Base-by-base conservation (phyloP, 2,329 filamentous ascomycete genomes). In the Torrubiellomyces zombiae region DNA sequence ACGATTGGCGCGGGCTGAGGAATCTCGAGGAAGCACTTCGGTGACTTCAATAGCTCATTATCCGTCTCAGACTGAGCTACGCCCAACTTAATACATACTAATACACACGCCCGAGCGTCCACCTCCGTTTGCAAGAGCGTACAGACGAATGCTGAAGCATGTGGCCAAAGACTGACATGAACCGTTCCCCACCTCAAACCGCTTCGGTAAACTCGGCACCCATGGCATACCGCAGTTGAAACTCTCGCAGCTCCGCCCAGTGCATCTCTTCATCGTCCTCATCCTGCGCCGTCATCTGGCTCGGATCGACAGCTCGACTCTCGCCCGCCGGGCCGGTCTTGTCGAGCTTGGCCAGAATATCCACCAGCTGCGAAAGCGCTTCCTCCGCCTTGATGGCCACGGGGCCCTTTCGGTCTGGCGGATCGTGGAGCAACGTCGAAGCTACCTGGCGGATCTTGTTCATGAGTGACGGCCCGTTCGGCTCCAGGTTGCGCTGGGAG, bases 391-490 rank as follows among this genome's bases (percentile, higher is more conserved):
- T 61, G 16, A 57, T 38, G 3, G 61, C 61, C 7, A 63, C 47
- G 1, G 30, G 55, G 0, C 61, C 63, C 36, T 67, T 67, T 10
- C 59, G 53, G 28, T 64, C 60, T 0, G 53, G 51, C 4, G 55
- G 47, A 26, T 58, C 57, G 32, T 78, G 71, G 24, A 91, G 64
- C 6, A 92, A 60, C 0, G 81, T 89, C 15, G 75, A 76, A 2
- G 81, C 81, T 19, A 92, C 76, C 42, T 80, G 75, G 7, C 81
- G 76, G 36, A 92, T 80, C 56, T 92, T 91, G 55, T 71, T 71
- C 40, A 80, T 81, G n/a, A 70, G 51, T 0, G 63, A 66, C n/a
- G 53, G 55, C 11, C 64, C 65, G 32, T 69, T 69, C n/a, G 66
- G 66, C 33, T 92, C 82, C 62, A 91, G 77, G 47, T 83, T 83